These are phyloP conservation scores for Neospora caninum DNA, from an alignment of 169 alveolate species.

Conservation along the genomic window DNA sequence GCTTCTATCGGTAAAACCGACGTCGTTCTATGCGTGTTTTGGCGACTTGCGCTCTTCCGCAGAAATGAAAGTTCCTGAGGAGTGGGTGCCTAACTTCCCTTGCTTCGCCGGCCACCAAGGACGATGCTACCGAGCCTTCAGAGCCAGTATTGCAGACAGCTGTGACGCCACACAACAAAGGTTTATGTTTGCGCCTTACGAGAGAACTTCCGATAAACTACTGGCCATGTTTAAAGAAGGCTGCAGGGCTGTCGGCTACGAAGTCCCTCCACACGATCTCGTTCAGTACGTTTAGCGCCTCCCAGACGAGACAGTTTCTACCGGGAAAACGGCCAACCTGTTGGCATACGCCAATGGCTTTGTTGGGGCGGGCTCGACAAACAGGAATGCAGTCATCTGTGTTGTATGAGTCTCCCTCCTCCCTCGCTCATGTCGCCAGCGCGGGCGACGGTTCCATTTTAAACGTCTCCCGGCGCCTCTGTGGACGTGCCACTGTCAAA, in stretches of 20 bases:
- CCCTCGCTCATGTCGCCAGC: too few species aligned
- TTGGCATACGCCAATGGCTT: too few species aligned
- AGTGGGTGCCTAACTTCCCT: slow-evolving; percentile 3
- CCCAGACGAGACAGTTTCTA: too few species aligned
- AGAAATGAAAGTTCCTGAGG: slow-evolving; percentile 36
- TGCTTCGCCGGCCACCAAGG: slow-evolving; percentile 47
- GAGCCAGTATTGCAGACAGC: background rate
- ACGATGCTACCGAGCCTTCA: slow-evolving; percentile 26
- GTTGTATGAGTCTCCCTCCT: too few species aligned
- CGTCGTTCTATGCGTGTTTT: background rate
- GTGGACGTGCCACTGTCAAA: too few species aligned
- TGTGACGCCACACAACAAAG: slow-evolving; percentile 30
- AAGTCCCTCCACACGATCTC: slow-evolving; percentile 17
- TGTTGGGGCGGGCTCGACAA: too few species aligned
- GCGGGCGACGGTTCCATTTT: too few species aligned
- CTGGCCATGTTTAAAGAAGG: slow-evolving; percentile 38
- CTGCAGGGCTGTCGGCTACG: background rate
- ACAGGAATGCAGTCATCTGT: too few species aligned
- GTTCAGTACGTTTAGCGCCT: background rate
- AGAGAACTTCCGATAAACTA: slow-evolving; percentile 33
- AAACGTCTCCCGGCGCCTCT: too few species aligned
- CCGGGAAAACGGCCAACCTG: too few species aligned
- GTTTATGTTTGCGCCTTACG: slow-evolving; percentile 26
- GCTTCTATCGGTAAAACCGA: too few species aligned
- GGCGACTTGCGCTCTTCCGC: background rate